These are phyloP conservation scores for Ajuga chamaepitys DNA, from an alignment of 257 asterid genomes.

Conservation along the genomic window DNA sequence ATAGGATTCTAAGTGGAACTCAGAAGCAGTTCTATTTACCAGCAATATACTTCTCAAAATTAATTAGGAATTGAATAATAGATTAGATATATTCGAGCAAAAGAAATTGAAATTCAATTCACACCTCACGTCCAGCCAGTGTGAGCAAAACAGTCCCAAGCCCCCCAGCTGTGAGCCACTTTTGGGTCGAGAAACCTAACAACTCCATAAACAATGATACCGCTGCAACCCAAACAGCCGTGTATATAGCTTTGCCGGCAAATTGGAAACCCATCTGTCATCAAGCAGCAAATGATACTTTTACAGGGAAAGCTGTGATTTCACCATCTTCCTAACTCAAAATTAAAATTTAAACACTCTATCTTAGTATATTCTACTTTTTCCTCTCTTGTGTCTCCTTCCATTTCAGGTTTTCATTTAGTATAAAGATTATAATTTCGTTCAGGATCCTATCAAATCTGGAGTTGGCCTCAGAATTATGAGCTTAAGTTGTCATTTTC, in stretches of 20 bases:
- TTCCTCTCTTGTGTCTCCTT: neutral
- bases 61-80: neutral
- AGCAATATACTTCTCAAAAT: constrained; percentile 1
- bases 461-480: neutral
- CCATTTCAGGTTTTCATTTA: neutral
- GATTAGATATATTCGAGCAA: constrained; percentile 1
- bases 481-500: neutral
- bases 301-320: neutral
- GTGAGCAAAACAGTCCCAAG: constrained; percentile 98
- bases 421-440: neutral
- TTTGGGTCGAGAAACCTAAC: constrained; percentile 96
- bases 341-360: neutral
- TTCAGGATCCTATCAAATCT: constrained; percentile 3
- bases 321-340: constrained; percentile 5
- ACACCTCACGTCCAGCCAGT: constrained; percentile 99
- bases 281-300: constrained; percentile 17
- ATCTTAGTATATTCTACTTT: neutral
- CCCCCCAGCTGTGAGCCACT: constrained; percentile 98
- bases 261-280: constrained; percentile 95
- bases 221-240: constrained; percentile 99
- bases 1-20: neutral
- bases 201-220: constrained; percentile 92
- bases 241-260: constrained; percentile 82
- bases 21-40: constrained; percentile 1
- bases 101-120: constrained; percentile 9